Conservation (phyloP, 495 filamentous ascomycete species). For the Penicillium coprophilum region DNA sequence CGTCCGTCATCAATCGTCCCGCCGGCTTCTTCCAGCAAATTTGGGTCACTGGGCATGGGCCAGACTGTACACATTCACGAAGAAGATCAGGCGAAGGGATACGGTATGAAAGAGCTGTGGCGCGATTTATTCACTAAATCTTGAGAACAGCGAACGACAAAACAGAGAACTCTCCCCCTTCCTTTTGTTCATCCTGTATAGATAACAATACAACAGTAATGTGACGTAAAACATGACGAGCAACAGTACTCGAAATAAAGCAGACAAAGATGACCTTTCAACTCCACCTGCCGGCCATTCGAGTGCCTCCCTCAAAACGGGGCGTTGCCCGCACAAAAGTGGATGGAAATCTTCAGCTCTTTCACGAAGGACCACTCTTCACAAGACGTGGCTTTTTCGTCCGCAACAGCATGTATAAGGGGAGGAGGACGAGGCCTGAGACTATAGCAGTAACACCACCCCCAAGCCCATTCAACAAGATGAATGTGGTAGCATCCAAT, state of each 20-base stretch:
- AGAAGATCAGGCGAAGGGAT: slow-evolving; percentile 62
- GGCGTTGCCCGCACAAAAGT: too few relatives aligned
- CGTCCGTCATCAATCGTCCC: slow-evolving; percentile 34
- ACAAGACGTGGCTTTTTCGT: background rate
- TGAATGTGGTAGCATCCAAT: background rate
- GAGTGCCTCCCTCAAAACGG: too few relatives aligned
- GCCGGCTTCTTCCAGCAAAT: slow-evolving; percentile 43
- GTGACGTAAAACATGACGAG: background rate
- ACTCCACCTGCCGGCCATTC: background rate
- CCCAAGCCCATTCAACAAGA: background rate
- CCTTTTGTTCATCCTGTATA: background rate
- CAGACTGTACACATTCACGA: slow-evolving; percentile 65
- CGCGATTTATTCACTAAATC: slow-evolving; percentile 66
- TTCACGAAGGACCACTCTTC: too few relatives aligned
- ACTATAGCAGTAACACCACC: background rate
- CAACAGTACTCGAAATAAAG: background rate
- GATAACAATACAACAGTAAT: background rate
- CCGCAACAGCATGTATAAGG: background rate
- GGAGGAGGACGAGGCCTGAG: background rate
- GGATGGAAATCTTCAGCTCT: background rate
- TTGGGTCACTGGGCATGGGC: slow-evolving; percentile 53
- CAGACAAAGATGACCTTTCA: background rate
- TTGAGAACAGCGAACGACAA: background rate
- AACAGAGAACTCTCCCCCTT: background rate
- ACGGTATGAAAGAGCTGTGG: slow-evolving; percentile 89